These are phyloP conservation scores for Wickerhamiella shivajii DNA, from an alignment of 805 yeast species.

Conservation along the genomic window DNA sequence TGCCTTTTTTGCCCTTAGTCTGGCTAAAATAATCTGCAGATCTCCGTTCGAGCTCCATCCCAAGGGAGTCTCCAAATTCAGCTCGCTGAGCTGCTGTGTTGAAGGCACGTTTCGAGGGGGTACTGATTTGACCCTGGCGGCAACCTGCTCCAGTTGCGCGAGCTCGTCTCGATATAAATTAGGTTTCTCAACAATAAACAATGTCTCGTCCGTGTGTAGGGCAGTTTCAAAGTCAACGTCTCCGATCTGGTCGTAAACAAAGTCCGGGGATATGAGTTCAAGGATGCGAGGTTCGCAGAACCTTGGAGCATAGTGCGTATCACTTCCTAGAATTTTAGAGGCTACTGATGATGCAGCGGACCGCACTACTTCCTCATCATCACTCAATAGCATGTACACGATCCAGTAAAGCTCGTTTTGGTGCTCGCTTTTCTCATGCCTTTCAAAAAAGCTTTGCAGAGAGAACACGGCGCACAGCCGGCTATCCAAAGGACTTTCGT, in stretches of 20 bases:
- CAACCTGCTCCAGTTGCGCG: constrained; percentile 16
- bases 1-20: too few relatives aligned
- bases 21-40: constrained; percentile 1
- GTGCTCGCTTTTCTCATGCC: constrained; percentile 1
- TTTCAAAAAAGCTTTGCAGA: constrained; percentile 24
- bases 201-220: constrained; percentile 22
- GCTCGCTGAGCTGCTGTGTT: neutral
- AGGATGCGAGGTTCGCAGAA: constrained; percentile 10
- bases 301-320: constrained; percentile 9
- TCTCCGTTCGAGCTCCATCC: constrained; percentile 6
- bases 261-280: constrained; percentile 6
- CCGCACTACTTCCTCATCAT: constrained; percentile 56
- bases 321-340: constrained; percentile 21
- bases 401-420: constrained; percentile 7
- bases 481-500: constrained; percentile 31
- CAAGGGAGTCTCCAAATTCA: neutral
- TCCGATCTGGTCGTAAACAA: constrained; percentile 8
- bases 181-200: constrained; percentile 54
- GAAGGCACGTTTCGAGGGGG: neutral
- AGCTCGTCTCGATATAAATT: constrained; percentile 48
- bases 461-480: constrained; percentile 36
- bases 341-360: constrained; percentile 32
- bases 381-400: constrained; percentile 25
- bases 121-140: too few relatives aligned
- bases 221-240: constrained; percentile 16